A percentile compares a stretch with the other conserved stretches of the same genome.
Conservation (phyloP, 371 early-diverging fungal genomes). For the Phascolomyces articulosus region DNA sequence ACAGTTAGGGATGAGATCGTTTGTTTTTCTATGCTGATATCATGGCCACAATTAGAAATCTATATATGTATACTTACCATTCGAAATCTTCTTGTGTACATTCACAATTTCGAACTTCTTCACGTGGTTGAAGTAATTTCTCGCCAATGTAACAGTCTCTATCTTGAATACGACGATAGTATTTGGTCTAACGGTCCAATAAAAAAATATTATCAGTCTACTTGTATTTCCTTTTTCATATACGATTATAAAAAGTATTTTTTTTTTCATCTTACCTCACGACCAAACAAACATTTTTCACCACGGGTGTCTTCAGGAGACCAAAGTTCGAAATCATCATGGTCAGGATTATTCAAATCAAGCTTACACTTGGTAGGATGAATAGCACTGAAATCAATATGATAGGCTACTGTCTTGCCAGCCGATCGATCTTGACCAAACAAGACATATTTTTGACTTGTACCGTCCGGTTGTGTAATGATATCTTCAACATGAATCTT, state of each 20-base stretch:
- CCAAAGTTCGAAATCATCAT: constrained; percentile 85
- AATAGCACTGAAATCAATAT: constrained; percentile 79
- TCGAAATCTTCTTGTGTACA: constrained; percentile 89
- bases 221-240: too few species aligned
- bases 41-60: not conserved
- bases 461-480: constrained; percentile 74
- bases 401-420: constrained; percentile 56
- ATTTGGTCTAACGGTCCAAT: constrained; percentile 68
- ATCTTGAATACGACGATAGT: constrained; percentile 78
- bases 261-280: constrained; percentile 36
- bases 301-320: constrained; percentile 58
- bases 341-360: constrained; percentile 42
- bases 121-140: constrained; percentile 65
- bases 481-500: constrained; percentile 63
- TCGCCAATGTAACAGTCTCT: constrained; percentile 81
- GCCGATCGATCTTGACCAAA: constrained; percentile 53
- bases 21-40: not conserved
- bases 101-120: constrained; percentile 64
- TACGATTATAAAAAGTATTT: not conserved
- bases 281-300: constrained; percentile 73
- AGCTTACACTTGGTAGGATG: constrained; percentile 67
- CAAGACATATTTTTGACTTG: constrained; percentile 72
- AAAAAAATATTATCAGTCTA: not conserved
- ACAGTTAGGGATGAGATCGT: too few species aligned
- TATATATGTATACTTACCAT: constrained; percentile 52